These are phyloP conservation scores for Dalechampia spathulata DNA, from an alignment of 441 rosid genomes.

Conservation along the genomic window DNA sequence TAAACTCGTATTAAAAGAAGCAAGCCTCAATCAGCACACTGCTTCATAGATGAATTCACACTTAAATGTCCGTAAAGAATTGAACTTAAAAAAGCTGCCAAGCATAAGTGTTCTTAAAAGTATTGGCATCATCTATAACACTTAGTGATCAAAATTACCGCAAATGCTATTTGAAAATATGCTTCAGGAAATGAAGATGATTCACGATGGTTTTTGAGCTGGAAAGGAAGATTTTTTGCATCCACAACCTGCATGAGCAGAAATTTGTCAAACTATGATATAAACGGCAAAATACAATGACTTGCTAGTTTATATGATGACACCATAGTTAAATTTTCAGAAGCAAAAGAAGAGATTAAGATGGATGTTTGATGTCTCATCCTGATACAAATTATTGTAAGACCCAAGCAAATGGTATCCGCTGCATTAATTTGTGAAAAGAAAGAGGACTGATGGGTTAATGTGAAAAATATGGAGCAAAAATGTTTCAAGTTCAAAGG, in stretches of 20 bases:
- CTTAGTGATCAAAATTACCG: slow-evolving; percentile 36
- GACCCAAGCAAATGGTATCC: too few species aligned
- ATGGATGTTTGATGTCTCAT: too few species aligned
- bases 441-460: too few species aligned
- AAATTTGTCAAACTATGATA: slow-evolving; percentile 2
- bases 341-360: too few species aligned
- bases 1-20: neutral
- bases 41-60: neutral
- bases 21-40: neutral
- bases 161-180: slow-evolving; percentile 86
- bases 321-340: too few species aligned
- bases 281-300: neutral
- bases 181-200: slow-evolving; percentile 91
- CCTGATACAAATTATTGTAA: too few species aligned
- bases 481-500: too few species aligned
- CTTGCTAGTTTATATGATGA: neutral
- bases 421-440: too few species aligned
- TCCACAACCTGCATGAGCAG: slow-evolving; percentile 69
- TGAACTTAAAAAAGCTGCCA: neutral
- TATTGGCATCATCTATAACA: neutral
- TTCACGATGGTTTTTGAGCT: slow-evolving; percentile 46
- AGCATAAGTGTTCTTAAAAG: neutral
- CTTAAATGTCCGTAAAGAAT: neutral
- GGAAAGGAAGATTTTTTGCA: slow-evolving; percentile 84
- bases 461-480: too few species aligned